Evolutionary conservation across 2,329 filamentous ascomycete species (phyloP).

Genomic region (Talaromyces sp.): DNA sequence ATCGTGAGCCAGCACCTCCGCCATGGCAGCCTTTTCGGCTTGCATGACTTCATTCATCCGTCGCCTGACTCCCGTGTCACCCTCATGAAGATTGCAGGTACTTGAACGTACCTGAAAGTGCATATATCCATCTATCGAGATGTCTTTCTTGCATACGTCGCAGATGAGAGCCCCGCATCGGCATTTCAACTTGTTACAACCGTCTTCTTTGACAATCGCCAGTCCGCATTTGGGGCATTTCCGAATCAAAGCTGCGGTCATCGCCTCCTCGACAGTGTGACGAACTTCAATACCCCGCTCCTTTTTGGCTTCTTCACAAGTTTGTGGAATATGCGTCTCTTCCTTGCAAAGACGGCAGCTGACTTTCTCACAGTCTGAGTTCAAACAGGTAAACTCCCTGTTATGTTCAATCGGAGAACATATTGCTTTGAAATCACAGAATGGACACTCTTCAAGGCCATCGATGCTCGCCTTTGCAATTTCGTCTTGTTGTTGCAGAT

Average conservation of each 20-base stretch:
- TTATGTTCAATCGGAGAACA: slow-evolving; percentile 64
- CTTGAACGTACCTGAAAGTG: slow-evolving; percentile 62
- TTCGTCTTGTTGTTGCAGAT: slow-evolving; percentile 66
- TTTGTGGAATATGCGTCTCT: slow-evolving; percentile 67
- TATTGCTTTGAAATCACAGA: slow-evolving; percentile 75
- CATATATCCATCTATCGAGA: slow-evolving; percentile 57
- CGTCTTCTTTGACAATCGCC: slow-evolving; percentile 72
- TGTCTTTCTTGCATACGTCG: slow-evolving; percentile 59
- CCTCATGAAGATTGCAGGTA: slow-evolving; percentile 21
- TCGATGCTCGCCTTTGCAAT: slow-evolving; percentile 68
- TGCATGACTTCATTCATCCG: slow-evolving; percentile 28
- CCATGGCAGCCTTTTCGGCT: slow-evolving; percentile 30
- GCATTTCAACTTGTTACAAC: slow-evolving; percentile 83
- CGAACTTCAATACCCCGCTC: slow-evolving; percentile 60
- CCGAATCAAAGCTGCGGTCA: slow-evolving; percentile 73
- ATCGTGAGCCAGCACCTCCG: slow-evolving; percentile 26
- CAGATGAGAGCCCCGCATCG: slow-evolving; percentile 55
- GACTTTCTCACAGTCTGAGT: slow-evolving; percentile 59
- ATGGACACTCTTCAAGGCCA: slow-evolving; percentile 71
- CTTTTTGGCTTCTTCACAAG: slow-evolving; percentile 62
- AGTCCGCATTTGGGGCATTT: slow-evolving; percentile 63
- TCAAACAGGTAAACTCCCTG: slow-evolving; percentile 69
- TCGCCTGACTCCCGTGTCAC: slow-evolving; percentile 16
- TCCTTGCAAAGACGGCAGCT: slow-evolving; percentile 67
- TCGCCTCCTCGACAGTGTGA: slow-evolving; percentile 74